Percentiles rank a stretch among this genome's conserved stretches.
These are phyloP conservation scores for Nakazawaea pomicola DNA, from an alignment of 805 yeast genomes.

Conservation along the genomic window DNA sequence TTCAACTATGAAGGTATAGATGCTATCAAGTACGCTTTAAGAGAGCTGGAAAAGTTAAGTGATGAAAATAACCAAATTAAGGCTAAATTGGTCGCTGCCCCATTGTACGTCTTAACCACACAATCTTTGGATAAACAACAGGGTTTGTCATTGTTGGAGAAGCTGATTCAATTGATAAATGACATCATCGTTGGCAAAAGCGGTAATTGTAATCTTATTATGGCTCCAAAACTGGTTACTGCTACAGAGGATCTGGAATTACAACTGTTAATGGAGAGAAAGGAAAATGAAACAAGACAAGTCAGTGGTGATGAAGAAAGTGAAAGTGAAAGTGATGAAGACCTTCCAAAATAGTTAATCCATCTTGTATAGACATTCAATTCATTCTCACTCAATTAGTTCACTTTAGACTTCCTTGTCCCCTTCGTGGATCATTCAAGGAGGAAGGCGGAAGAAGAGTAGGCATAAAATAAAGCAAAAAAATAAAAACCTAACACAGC, in stretches of 20 bases:
- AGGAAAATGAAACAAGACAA: constrained; percentile 82
- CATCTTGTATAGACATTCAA: background rate
- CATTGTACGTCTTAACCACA: constrained; percentile 88
- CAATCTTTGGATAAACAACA: constrained; percentile 87
- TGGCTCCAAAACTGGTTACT: constrained; percentile 99
- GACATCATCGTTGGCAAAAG: constrained; percentile 66
- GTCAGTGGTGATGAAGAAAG: constrained; percentile 74
- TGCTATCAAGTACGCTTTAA: constrained; percentile 87
- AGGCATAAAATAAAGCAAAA: background rate
- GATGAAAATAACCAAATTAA: constrained; percentile 85
- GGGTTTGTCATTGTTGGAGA: constrained; percentile 75
- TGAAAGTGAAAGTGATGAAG: constrained; percentile 26
- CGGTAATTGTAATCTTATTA: constrained; percentile 86
- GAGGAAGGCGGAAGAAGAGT: background rate
- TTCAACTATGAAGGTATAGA: constrained; percentile 97
- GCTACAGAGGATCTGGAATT: constrained; percentile 98
- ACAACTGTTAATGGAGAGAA: constrained; percentile 90
- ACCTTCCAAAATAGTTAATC: constrained; percentile 5
- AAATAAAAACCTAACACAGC: background rate
- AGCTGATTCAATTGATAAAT: constrained; percentile 74
- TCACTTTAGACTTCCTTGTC: no score
- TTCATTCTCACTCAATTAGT: no score
- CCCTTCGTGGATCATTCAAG: no score
- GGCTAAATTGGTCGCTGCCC: constrained; percentile 96
- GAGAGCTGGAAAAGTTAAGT: constrained; percentile 78